Percentiles rank a stretch among this genome's conserved stretches.
These are phyloP conservation scores for Rhododendron vialii DNA, from an alignment of 148 eudicot species.

Conservation along the genomic window DNA sequence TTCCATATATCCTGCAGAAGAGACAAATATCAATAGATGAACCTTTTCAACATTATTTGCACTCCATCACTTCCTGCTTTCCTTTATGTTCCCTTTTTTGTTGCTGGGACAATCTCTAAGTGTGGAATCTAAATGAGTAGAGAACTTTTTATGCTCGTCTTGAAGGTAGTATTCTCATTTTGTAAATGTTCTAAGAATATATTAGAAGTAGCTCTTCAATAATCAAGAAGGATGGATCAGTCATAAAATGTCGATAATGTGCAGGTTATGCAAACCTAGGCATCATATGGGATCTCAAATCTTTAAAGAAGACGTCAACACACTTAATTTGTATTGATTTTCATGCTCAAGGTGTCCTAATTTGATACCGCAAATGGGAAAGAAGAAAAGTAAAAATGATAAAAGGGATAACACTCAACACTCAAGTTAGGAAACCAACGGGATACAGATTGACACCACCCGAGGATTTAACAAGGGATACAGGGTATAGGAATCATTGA, in stretches of 20 bases:
- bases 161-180: background rate
- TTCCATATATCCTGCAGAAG: slow-evolving; percentile 78
- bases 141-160: background rate
- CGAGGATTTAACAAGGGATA: no score
- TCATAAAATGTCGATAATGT: background rate
- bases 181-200: background rate
- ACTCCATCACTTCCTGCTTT: background rate
- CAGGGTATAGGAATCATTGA: no score
- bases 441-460: no score
- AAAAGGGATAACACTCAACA: background rate
- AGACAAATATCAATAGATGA: background rate
- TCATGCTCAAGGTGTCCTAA: background rate
- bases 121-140: background rate
- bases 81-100: background rate
- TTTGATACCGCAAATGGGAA: no score
- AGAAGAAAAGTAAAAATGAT: no score
- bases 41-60: background rate
- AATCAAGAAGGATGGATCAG: background rate
- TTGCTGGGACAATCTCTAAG: background rate
- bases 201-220: background rate
- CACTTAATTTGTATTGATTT: background rate
- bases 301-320: background rate
- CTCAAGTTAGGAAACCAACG: no score
- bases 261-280: background rate
- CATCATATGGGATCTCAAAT: background rate